Evolutionary conservation across 2,329 filamentous ascomycete species (phyloP).

Genomic region (Didymella lethalis): DNA sequence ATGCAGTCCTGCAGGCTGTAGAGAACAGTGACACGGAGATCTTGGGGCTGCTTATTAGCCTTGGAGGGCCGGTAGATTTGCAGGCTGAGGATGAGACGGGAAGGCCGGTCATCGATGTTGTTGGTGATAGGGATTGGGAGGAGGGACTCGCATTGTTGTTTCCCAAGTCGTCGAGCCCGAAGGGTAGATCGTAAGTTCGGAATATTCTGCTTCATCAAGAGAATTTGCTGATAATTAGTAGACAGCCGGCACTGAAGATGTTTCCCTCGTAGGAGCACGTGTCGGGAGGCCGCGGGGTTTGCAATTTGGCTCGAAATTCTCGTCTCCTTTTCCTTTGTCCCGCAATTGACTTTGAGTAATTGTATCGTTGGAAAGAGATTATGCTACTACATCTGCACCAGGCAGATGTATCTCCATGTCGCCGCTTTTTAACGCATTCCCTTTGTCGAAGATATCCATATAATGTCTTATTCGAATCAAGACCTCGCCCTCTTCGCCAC

Average conservation of each 20-base stretch:
- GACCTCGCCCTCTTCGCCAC: not conserved
- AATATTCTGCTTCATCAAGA: not conserved
- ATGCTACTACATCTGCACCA: not conserved
- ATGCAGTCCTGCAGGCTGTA: conserved; percentile 45
- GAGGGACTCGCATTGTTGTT: conserved; percentile 46
- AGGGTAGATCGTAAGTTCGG: not conserved
- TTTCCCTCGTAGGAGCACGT: not conserved
- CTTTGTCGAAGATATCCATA: not conserved
- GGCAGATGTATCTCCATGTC: not conserved
- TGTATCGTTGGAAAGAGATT: not conserved
- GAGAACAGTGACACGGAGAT: conserved; percentile 47
- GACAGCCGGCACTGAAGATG: not conserved
- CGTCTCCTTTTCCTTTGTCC: not conserved
- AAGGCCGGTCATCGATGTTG: conserved; percentile 42
- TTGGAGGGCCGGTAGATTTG: conserved; percentile 43
- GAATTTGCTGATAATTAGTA: not conserved
- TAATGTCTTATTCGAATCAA: not conserved
- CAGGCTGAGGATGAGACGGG: conserved; percentile 41
- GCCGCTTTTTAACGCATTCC: not conserved
- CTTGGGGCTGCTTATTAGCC: conserved; percentile 42
- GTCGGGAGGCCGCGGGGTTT: not conserved
- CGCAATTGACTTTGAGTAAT: no score
- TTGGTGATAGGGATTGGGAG: conserved; percentile 46
- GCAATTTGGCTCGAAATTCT: not conserved
- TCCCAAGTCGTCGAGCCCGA: conserved; percentile 24